These are phyloP conservation scores for Phyllachora maydis DNA, from an alignment of 2,329 filamentous ascomycete genomes.

Conservation along the genomic window DNA sequence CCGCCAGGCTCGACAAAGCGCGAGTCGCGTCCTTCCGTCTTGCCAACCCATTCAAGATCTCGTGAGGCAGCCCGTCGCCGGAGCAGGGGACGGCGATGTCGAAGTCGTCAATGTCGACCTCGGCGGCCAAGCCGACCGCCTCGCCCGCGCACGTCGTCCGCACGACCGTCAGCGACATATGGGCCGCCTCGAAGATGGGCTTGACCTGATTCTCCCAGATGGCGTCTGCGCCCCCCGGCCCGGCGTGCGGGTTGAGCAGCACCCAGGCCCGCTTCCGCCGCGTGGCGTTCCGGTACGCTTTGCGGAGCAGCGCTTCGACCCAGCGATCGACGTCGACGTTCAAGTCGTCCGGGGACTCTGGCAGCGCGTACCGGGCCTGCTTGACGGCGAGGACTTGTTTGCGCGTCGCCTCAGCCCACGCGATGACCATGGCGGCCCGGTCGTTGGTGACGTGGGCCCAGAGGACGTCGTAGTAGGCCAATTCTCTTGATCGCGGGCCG, in stretches of 20 bases:
- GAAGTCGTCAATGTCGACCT: constrained; percentile 57
- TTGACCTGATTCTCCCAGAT: constrained; percentile 57
- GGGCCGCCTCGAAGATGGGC: constrained; percentile 66
- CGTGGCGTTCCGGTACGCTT: constrained; percentile 48
- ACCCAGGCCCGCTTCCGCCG: constrained; percentile 65
- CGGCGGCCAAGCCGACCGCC: constrained; percentile 54
- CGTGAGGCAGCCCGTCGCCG: constrained; percentile 77
- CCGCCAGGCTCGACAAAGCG: constrained; percentile 57
- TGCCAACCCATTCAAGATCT: constrained; percentile 85
- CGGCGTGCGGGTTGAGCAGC: constrained; percentile 78
- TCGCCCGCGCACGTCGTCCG: constrained; percentile 54
- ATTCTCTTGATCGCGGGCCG: constrained; percentile 12
- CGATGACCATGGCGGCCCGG: constrained; percentile 5
- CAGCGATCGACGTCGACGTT: too few species aligned
- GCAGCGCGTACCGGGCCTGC: constrained; percentile 4
- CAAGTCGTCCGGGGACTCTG: constrained; percentile 1
- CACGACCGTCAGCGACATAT: constrained; percentile 55
- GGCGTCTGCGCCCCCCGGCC: constrained; percentile 54
- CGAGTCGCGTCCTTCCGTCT: constrained; percentile 52
- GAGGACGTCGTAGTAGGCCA: constrained; percentile 68
- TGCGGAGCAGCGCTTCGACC: constrained; percentile 40
- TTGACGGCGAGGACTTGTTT: too few species aligned
- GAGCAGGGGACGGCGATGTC: constrained; percentile 81
- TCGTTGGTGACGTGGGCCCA: constrained; percentile 32
- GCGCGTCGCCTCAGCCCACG: constrained; percentile 5